Evolutionary conservation across 495 filamentous ascomycete genomes (phyloP).

Genomic region (Venustampulla echinocandica): DNA sequence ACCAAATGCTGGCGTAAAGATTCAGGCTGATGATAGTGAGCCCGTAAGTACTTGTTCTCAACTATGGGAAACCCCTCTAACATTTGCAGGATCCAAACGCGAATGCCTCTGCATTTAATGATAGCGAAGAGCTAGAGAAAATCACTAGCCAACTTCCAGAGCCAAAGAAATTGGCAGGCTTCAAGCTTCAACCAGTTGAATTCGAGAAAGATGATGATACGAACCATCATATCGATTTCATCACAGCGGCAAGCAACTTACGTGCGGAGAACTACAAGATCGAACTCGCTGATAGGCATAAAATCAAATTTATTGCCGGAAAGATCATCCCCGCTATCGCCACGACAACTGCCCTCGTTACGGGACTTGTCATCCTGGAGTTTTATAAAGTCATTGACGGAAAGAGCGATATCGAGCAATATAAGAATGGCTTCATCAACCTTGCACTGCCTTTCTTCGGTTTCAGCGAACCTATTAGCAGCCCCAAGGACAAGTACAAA

Average conservation of each 20-base stretch:
- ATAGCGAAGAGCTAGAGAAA: constrained; percentile 60
- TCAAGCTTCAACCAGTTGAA: constrained; percentile 84
- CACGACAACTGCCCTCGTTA: constrained; percentile 92
- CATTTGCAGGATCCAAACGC: constrained; percentile 63
- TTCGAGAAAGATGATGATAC: constrained; percentile 99
- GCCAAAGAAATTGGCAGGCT: constrained; percentile 71
- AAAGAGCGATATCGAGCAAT: constrained; percentile 89
- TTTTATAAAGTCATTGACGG: constrained; percentile 95
- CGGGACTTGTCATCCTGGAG: constrained; percentile 86
- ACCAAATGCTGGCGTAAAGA: constrained; percentile 86
- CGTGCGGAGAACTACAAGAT: constrained; percentile 98
- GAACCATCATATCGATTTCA: constrained; percentile 99
- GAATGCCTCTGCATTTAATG: constrained; percentile 47
- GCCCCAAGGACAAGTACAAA: constrained; percentile 81
- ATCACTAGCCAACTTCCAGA: constrained; percentile 63
- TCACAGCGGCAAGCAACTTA: constrained; percentile 92
- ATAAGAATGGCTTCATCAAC: constrained; percentile 99
- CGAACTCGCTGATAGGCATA: constrained; percentile 80
- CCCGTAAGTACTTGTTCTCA: constrained; percentile 41
- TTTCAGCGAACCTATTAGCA: constrained; percentile 92
- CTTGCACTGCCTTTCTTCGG: constrained; percentile 94
- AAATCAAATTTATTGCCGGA: constrained; percentile 98
- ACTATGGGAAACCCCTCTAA: neutral
- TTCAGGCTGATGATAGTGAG: constrained; percentile 92
- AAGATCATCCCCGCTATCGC: constrained; percentile 99